A percentile compares a stretch with the other conserved stretches of the same genome.
phyloP scores from a whole-genome alignment of 2,329 filamentous ascomycete species.

The Claviceps quebecensis region DNA sequence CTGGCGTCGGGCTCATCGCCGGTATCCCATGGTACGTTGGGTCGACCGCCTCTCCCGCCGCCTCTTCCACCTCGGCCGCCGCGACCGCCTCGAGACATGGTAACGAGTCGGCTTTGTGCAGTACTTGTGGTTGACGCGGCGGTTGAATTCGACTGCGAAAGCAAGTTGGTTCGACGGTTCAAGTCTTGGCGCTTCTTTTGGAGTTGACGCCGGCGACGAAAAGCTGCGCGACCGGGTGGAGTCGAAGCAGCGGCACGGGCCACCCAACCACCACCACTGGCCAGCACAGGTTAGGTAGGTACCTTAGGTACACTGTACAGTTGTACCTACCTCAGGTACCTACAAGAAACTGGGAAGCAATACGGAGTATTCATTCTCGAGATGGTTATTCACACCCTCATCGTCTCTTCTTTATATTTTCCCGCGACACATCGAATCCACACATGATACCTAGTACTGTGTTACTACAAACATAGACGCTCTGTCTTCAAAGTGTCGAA shows the following conservation, averaged over 20 bases:
- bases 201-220: not conserved
- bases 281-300: too few relatives aligned
- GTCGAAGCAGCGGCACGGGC: not conserved
- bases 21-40: conserved; percentile 36
- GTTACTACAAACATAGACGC: not conserved
- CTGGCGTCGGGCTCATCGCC: conserved; percentile 41
- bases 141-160: not conserved
- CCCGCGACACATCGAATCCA: not conserved
- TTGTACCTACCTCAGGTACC: too few relatives aligned
- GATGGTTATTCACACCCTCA: not conserved
- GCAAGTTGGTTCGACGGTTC: not conserved
- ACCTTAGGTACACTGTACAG: too few relatives aligned
- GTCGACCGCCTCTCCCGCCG: conserved; percentile 29
- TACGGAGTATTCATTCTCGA: not conserved
- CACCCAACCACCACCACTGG: too few relatives aligned
- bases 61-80: conserved; percentile 36
- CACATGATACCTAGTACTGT: not conserved
- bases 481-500: not conserved
- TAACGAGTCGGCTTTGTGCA: not conserved
- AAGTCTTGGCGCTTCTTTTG: not conserved
- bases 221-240: not conserved
- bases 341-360: too few relatives aligned
- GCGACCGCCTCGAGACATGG: conserved; percentile 41
- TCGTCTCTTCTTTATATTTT: not conserved
- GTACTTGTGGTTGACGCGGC: not conserved